Percentiles rank a stretch among this genome's conserved stretches.
phyloP scores from a whole-genome alignment of 1,139 yeast genomes.

The Lodderomyces metapsilosis region DNA sequence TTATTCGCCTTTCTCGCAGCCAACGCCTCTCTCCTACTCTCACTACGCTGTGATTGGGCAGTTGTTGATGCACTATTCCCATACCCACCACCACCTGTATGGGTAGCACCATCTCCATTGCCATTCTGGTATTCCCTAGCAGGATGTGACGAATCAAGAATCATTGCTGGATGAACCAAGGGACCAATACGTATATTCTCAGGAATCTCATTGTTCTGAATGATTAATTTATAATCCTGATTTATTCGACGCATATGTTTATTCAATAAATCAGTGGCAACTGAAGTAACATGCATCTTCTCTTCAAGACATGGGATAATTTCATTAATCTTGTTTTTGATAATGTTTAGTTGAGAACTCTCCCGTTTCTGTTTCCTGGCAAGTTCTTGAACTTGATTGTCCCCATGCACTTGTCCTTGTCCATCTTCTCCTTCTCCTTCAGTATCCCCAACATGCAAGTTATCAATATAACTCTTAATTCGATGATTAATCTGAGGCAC shows the following conservation, averaged over 20 bases:
- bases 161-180: slow-evolving; percentile 86
- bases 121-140: slow-evolving; percentile 11
- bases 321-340: slow-evolving; percentile 56
- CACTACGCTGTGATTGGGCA: slow-evolving; percentile 72
- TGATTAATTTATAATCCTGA: slow-evolving; percentile 70
- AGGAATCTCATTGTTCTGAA: slow-evolving; percentile 75
- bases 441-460: slow-evolving; percentile 26
- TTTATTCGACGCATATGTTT: slow-evolving; percentile 73
- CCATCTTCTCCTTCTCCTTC: too few relatives aligned
- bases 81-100: slow-evolving; percentile 13
- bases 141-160: slow-evolving; percentile 38
- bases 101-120: slow-evolving; percentile 3
- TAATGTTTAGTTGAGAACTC: slow-evolving; percentile 25
- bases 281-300: slow-evolving; percentile 94
- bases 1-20: slow-evolving; percentile 73
- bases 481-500: slow-evolving; percentile 64
- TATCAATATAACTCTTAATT: slow-evolving; percentile 55
- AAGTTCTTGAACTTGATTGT: neutral
- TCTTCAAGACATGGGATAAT: slow-evolving; percentile 93
- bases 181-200: slow-evolving; percentile 66
- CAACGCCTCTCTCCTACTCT: slow-evolving; percentile 85
- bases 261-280: slow-evolving; percentile 76
- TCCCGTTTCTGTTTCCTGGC: slow-evolving; percentile 3
- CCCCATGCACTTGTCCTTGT: neutral
- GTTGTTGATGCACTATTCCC: slow-evolving; percentile 44